phyloP scores from a whole-genome alignment of 1,284 basidiomycete species.

The Rhodotorula sp. region DNA sequence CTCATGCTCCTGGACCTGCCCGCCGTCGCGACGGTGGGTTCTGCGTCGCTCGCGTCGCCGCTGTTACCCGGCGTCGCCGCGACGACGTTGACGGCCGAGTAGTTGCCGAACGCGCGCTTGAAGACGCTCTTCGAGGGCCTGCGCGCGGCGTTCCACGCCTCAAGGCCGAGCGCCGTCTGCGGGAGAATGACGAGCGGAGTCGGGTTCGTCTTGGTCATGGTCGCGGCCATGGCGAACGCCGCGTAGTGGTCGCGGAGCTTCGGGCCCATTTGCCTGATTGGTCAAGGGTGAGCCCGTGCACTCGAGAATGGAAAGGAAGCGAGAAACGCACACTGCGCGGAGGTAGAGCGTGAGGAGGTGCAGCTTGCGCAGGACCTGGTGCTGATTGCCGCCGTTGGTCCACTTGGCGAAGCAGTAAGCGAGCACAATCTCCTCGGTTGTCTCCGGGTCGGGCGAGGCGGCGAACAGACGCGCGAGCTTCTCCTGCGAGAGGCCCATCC shows the following conservation, averaged over 20 bases:
- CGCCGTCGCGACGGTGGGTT: neutral
- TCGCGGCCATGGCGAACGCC: constrained; percentile 31
- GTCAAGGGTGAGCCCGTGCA: neutral
- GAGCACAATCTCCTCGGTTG: neutral
- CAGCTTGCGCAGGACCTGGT: constrained; percentile 25
- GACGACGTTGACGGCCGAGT: neutral
- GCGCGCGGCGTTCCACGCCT: constrained; percentile 34
- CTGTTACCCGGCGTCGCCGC: neutral
- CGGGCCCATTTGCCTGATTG: constrained; percentile 14
- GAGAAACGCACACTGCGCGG: constrained; percentile 14
- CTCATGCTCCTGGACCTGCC: neutral
- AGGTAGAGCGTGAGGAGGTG: constrained; percentile 29
- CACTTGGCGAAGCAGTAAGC: constrained; percentile 14
- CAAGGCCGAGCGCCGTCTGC: constrained; percentile 12
- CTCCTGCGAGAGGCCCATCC: no score
- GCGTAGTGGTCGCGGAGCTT: constrained; percentile 20
- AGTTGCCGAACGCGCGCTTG: constrained; percentile 16
- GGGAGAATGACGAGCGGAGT: constrained; percentile 23
- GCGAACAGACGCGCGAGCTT: neutral
- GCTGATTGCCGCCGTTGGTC: constrained; percentile 21
- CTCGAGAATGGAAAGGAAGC: neutral
- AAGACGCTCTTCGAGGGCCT: constrained; percentile 19
- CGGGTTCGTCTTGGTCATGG: constrained; percentile 12
- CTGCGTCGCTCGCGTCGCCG: constrained; percentile 17
- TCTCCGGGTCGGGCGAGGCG: no score